Base-by-base conservation (phyloP, 2,329 filamentous ascomycete genomes). In the Xylariales sp. region DNA sequence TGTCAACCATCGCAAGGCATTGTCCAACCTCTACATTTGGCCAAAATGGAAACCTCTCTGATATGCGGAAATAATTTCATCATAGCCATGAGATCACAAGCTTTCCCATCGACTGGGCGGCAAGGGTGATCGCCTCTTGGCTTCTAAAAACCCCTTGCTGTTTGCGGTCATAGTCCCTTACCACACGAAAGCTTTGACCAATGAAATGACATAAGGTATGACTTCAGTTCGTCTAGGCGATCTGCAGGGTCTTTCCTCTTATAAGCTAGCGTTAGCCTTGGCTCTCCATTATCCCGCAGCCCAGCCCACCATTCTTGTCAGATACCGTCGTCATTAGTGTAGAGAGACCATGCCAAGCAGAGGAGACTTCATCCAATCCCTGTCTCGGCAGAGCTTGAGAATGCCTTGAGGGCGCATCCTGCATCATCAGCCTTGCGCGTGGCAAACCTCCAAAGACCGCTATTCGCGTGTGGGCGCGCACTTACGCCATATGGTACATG, bases 211-310 rank as follows among this genome's bases (percentile, higher is more conserved):
- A 56, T 57, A 54, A 40, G 49, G 46, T 41, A 58, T 60, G 56
- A 57, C 56, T 53, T 59, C 56, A 58, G 38, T 6, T 16, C 20
- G 14, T 15, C 22, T 15, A 3, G 12, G 29, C 35, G 58, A 60
- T 59, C 58, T 57, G 51, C 57, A 60, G 58, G 58, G 58, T 57
- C 57, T 54, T 59, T 48, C 53, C 52, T n/a, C n/a, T n/a, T n/a
- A n/a, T 31, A 2, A 46, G 48, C 45, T 44, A 43, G 43, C 38
- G 15, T 37, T 15, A 28, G n/a, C n/a, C n/a, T n/a, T 29, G 15
- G 42, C 14, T 32, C 29, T 15, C 29, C 29, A 20, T 32, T 16
- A 12, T 21, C 22, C 22, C 10, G 14, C 33, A 15, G 19, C 28
- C 33, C 31, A 24, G n/a, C 12, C 24, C 40, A 19, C 43, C 34